phyloP scores from a whole-genome alignment of 345 rosid species.

The Aegle marmelos region DNA sequence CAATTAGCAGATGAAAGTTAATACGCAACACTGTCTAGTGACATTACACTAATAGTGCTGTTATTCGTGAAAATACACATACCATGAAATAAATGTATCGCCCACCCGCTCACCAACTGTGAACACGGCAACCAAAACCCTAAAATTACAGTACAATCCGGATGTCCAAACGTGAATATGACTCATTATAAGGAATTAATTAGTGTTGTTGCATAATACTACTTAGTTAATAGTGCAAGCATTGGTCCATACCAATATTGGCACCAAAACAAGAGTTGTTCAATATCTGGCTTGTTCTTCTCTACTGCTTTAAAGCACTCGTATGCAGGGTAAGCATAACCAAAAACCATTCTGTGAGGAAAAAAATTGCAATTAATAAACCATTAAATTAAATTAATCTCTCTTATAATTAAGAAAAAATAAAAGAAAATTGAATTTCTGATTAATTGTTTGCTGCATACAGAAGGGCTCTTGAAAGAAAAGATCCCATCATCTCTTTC shows the following conservation, averaged over 20 bases:
- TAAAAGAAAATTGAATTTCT: too few species aligned
- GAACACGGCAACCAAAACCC: conserved; percentile 77
- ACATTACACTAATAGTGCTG: too few species aligned
- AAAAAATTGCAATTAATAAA: too few species aligned
- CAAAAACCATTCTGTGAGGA: conserved; percentile 53
- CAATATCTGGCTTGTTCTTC: conserved; percentile 45
- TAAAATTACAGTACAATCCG: conserved; percentile 5
- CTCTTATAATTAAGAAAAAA: background rate
- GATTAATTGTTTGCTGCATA: conserved; percentile 8
- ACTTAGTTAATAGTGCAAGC: too few species aligned
- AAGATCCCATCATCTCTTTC: conserved; percentile 32
- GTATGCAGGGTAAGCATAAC: conserved; percentile 80
- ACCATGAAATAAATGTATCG: conserved; percentile 75
- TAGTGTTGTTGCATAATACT: too few species aligned
- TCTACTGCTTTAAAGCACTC: conserved; percentile 74
- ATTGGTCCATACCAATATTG: conserved; percentile 59
- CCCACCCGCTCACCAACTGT: conserved; percentile 71
- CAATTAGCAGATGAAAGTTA: too few species aligned
- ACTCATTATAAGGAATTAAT: too few species aligned
- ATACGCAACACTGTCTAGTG: too few species aligned
- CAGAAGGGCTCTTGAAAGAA: conserved; percentile 41
- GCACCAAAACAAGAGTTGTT: conserved; percentile 77
- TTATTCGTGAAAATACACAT: background rate
- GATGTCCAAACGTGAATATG: too few species aligned
- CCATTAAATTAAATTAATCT: background rate